These are phyloP conservation scores for Trichoderma virens DNA, from an alignment of 495 filamentous ascomycete species.

Conservation along the genomic window DNA sequence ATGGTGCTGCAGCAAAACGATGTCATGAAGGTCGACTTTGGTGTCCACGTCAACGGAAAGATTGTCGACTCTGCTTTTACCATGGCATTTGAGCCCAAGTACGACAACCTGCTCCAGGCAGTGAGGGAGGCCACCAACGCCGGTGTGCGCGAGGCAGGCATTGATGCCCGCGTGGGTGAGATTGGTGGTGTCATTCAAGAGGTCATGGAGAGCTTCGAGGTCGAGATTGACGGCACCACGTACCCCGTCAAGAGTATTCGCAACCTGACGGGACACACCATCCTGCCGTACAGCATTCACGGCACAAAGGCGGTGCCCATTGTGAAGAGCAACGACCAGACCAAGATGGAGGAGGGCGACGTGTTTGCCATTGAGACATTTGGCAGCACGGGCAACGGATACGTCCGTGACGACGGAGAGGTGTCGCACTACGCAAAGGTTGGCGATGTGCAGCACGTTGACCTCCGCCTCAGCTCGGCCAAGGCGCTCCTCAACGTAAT, in stretches of 20 bases:
- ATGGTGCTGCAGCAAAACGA: constrained; percentile 70
- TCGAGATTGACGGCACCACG: constrained; percentile 67
- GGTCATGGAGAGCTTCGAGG: constrained; percentile 83
- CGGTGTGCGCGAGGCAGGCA: constrained; percentile 76
- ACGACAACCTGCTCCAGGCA: constrained; percentile 73
- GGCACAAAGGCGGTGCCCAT: constrained; percentile 85
- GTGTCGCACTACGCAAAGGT: constrained; percentile 68
- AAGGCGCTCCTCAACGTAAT: constrained; percentile 79
- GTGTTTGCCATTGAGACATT: constrained; percentile 92
- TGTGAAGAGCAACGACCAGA: constrained; percentile 69
- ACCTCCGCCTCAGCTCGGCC: constrained; percentile 63
- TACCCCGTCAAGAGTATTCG: constrained; percentile 79
- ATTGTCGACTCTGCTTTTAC: constrained; percentile 95
- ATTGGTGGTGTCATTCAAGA: constrained; percentile 76
- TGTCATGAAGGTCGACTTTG: constrained; percentile 91
- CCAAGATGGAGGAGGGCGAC: constrained; percentile 93
- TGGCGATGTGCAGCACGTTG: constrained; percentile 56
- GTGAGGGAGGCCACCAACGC: constrained; percentile 84
- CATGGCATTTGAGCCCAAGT: constrained; percentile 75
- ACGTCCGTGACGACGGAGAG: constrained; percentile 77
- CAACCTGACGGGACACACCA: constrained; percentile 85
- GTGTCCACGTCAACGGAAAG: constrained; percentile 81
- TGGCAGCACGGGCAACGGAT: constrained; percentile 83
- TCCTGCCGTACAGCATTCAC: constrained; percentile 79
- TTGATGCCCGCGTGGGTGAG: constrained; percentile 70